These are phyloP conservation scores for Aspergillus saccharolyticus DNA, from an alignment of 495 filamentous ascomycete species.

Conservation along the genomic window DNA sequence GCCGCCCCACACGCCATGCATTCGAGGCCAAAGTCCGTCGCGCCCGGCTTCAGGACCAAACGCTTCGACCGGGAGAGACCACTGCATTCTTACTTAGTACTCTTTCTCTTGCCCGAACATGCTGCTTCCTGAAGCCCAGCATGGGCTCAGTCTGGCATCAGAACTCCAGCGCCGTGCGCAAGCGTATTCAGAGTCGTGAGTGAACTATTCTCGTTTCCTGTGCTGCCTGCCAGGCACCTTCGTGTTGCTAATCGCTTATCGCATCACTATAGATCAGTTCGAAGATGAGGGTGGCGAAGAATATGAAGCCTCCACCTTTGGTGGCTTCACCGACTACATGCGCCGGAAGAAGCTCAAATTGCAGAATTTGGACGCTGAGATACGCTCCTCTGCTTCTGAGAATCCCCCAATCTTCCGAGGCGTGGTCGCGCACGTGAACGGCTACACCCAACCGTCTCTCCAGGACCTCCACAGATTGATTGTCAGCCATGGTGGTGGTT, in stretches of 20 bases:
- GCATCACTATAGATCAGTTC: constrained; percentile 47
- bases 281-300: constrained; percentile 79
- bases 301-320: constrained; percentile 81
- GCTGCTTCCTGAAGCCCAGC: constrained; percentile 26
- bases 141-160: constrained; percentile 80
- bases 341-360: constrained; percentile 92
- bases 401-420: constrained; percentile 85
- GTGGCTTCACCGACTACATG: constrained; percentile 86
- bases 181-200: constrained; percentile 70
- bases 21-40: too few relatives aligned
- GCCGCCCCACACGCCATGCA: too few relatives aligned
- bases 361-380: constrained; percentile 82
- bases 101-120: constrained; percentile 16
- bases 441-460: constrained; percentile 87
- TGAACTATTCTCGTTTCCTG: constrained; percentile 9
- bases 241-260: constrained; percentile 3
- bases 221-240: neutral
- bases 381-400: constrained; percentile 59
- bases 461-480: constrained; percentile 82
- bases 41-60: too few relatives aligned
- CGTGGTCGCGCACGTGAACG: constrained; percentile 83
- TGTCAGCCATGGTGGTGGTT: constrained; percentile 85
- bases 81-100: too few relatives aligned
- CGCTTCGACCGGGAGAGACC: too few relatives aligned
- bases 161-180: constrained; percentile 72